Conservation (phyloP, 2,329 filamentous ascomycete species). For the Fusarium tuaranense region DNA sequence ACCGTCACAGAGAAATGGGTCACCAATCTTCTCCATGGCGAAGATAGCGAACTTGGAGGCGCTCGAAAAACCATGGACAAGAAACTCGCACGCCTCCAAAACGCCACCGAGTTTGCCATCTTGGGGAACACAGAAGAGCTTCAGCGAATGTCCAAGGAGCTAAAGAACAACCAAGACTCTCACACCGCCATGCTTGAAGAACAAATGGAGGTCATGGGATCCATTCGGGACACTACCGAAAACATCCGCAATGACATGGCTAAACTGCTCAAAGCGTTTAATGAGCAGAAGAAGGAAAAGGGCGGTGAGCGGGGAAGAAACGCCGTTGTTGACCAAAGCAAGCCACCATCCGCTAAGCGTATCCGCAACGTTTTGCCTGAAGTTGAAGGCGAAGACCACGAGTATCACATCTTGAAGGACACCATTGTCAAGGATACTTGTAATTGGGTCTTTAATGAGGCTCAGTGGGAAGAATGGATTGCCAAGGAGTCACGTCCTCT, state of each 20-base stretch:
- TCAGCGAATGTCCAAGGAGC: constrained; percentile 42
- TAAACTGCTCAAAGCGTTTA: constrained; percentile 43
- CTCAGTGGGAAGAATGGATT: constrained; percentile 44
- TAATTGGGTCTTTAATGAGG: constrained; percentile 46
- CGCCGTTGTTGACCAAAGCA: constrained; percentile 32
- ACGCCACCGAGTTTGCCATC: constrained; percentile 49
- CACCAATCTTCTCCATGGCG: constrained; percentile 42
- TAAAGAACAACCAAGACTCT: constrained; percentile 39
- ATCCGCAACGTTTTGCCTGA: constrained; percentile 42
- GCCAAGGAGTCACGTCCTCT: constrained; percentile 23
- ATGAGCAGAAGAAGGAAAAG: constrained; percentile 39
- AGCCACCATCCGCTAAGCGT: constrained; percentile 38
- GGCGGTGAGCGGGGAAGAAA: constrained; percentile 23
- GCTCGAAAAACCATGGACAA: constrained; percentile 47
- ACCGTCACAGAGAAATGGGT: constrained; percentile 44
- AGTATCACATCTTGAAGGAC: constrained; percentile 45
- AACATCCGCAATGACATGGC: constrained; percentile 44
- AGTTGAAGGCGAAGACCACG: constrained; percentile 40
- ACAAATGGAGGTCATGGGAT: constrained; percentile 42
- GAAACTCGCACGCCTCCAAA: constrained; percentile 43
- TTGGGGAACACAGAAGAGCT: constrained; percentile 48
- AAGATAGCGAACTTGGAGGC: constrained; percentile 46
- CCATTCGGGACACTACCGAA: constrained; percentile 43
- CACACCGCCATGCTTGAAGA: constrained; percentile 44
- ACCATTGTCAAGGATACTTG: constrained; percentile 46